phyloP scores from a whole-genome alignment of 2,329 filamentous ascomycete species.

The Hirsutella thompsonii region DNA sequence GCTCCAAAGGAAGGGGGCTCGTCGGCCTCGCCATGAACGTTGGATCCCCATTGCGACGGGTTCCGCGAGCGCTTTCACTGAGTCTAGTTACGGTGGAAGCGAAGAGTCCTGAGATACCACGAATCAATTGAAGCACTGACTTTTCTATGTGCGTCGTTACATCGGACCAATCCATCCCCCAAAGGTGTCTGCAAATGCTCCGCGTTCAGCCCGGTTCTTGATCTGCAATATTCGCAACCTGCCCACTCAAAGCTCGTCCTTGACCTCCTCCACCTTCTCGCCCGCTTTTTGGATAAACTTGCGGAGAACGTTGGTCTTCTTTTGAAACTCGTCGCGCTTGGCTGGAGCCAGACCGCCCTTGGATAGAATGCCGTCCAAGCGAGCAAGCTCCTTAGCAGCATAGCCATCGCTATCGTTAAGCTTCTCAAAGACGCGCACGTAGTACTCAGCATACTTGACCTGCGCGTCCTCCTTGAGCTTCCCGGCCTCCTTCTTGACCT shows the following conservation, averaged over 20 bases:
- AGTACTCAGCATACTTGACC: constrained; percentile 83
- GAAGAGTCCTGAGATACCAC: background rate
- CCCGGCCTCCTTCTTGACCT: constrained; percentile 60
- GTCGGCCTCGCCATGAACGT: constrained; percentile 14
- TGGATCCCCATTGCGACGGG: background rate
- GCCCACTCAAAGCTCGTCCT: constrained; percentile 22
- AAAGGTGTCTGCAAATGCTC: background rate
- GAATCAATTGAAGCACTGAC: background rate
- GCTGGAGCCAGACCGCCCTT: constrained; percentile 76
- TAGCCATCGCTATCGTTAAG: constrained; percentile 64
- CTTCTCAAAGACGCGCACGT: constrained; percentile 84
- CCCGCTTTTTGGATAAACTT: constrained; percentile 55
- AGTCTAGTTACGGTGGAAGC: background rate
- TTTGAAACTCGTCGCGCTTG: constrained; percentile 81
- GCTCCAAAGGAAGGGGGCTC: constrained; percentile 23
- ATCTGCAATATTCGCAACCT: background rate
- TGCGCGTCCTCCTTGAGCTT: constrained; percentile 47
- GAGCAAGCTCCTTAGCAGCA: constrained; percentile 71
- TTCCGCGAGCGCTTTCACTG: too few relatives aligned
- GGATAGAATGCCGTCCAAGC: constrained; percentile 66
- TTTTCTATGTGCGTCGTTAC: background rate
- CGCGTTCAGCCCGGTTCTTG: background rate
- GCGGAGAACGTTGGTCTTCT: constrained; percentile 77
- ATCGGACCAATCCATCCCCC: background rate
- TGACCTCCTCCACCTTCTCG: constrained; percentile 30